These are phyloP conservation scores for Coemansia nantahalensis DNA, from an alignment of 192 early-diverging fungal species.

Conservation along the genomic window DNA sequence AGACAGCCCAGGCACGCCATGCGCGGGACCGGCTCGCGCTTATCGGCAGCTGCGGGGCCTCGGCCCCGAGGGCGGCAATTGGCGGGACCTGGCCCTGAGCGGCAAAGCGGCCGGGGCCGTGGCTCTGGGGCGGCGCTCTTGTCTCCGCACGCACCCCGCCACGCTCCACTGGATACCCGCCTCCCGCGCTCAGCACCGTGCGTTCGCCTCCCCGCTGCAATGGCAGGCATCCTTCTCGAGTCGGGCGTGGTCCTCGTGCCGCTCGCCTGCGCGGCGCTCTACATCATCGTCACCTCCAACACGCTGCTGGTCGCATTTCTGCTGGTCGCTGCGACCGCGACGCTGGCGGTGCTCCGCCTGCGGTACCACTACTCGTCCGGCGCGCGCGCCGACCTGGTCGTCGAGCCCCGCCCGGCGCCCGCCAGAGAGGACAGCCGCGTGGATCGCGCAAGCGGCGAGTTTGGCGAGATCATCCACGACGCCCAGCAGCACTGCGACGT, in stretches of 20 bases:
- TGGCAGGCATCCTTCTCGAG: slow-evolving; percentile 51
- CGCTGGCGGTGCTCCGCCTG: slow-evolving; percentile 9
- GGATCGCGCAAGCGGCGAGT: slow-evolving; percentile 23
- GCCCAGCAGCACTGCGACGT: slow-evolving; percentile 31
- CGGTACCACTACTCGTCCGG: slow-evolving; percentile 52
- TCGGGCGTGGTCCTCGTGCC: slow-evolving; percentile 48
- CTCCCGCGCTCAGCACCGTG: too few species aligned
- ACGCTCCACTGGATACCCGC: too few species aligned
- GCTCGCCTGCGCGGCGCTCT: slow-evolving; percentile 36
- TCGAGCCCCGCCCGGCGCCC: slow-evolving; percentile 4
- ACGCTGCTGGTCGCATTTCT: slow-evolving; percentile 25
- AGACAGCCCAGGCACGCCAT: too few species aligned
- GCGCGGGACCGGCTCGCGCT: too few species aligned
- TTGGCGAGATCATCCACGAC: slow-evolving; percentile 36
- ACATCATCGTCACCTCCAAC: slow-evolving; percentile 41
- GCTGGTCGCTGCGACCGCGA: not conserved
- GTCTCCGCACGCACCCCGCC: too few species aligned
- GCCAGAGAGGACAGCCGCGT: not conserved
- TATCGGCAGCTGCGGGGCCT: too few species aligned
- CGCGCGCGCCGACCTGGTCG: slow-evolving; percentile 29
- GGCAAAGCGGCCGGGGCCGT: too few species aligned
- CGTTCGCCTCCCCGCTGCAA: not conserved
- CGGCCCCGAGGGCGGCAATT: too few species aligned
- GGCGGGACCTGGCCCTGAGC: too few species aligned
- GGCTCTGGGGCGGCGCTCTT: too few species aligned